Base-by-base conservation (phyloP, 345 rosid genomes). In the Erucastrum elatum region DNA sequence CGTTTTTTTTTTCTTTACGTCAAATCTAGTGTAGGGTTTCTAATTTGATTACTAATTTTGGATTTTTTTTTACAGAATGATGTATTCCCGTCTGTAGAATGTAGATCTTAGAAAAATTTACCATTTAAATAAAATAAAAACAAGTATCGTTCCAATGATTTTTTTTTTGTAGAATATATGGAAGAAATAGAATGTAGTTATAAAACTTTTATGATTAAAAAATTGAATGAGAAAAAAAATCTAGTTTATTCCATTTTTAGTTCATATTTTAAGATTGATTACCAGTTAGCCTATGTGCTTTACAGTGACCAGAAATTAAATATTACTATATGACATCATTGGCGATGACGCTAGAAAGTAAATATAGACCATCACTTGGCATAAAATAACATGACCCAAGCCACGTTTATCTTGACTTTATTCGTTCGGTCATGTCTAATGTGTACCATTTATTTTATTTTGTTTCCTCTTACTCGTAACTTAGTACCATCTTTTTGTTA, bases 361-460 rank as follows among this genome's bases (percentile, higher is more conserved):
- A n/a, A 2, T 1, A 26, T 8, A 29, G n/a, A 15, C 31, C 6
- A 46, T 60, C 15, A 51, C 51, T 76, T 31, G 31, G 30, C 37
- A 62, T 21, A 25, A 41, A 30, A 2, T 41, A 68, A 67, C n/a
- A 37, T 29, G 66, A 39, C 8, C 61, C 37, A 31, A 69, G 41
- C 34, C 80, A 64, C 80, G 80, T 77, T 70, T 70, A 31, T 51
- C 6, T 49, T 62, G 70, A 77, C 70, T 63, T 51, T 5, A 9
- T 34, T 25, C 58, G 25, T 37, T 10, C 64, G 41, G 70, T 77
- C 70, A 74, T 51, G 51, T 9, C 9, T 53, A 27, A 44, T 12
- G 1, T 21, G 59, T 62, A 21, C 61, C 44, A 6, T 39, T 41
- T 26, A 17, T 56, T 51, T 17, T 17, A 56, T 56, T 21, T 58